phyloP scores from a whole-genome alignment of 2,329 filamentous ascomycete species.

The Boeremia exigua region DNA sequence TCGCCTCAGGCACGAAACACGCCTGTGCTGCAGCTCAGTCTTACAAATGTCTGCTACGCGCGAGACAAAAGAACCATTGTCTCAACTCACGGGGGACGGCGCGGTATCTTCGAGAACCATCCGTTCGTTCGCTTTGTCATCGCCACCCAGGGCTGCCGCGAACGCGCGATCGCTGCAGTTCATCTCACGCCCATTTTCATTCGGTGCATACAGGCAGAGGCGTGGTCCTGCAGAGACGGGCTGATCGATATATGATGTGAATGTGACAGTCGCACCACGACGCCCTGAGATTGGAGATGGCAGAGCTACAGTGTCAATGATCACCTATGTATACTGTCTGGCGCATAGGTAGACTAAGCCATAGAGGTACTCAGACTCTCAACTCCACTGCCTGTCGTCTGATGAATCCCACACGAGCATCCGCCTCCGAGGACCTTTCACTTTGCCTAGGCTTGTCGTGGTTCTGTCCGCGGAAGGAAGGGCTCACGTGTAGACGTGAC shows the following conservation, averaged over 20 bases:
- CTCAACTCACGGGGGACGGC: neutral
- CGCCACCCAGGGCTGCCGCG: neutral
- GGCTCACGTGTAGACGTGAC: slow-evolving; percentile 6
- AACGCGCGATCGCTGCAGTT: no score
- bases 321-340: no score
- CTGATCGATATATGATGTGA: no score
- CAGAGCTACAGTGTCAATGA: no score
- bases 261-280: no score
- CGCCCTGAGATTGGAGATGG: no score
- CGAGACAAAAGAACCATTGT: neutral
- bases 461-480: neutral
- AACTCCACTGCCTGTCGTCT: neutral
- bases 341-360: no score
- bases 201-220: no score
- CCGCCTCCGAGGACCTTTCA: no score
- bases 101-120: neutral
- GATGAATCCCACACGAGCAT: neutral
- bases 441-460: neutral
- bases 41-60: neutral
- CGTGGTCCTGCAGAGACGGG: no score
- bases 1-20: slow-evolving; percentile 4
- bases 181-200: neutral
- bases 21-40: neutral
- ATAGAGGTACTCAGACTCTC: no score
- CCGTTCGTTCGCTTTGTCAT: neutral